Evolutionary conservation across 148 eudicot genomes (phyloP).

Genomic region (Nepenthes mirabilis): DNA sequence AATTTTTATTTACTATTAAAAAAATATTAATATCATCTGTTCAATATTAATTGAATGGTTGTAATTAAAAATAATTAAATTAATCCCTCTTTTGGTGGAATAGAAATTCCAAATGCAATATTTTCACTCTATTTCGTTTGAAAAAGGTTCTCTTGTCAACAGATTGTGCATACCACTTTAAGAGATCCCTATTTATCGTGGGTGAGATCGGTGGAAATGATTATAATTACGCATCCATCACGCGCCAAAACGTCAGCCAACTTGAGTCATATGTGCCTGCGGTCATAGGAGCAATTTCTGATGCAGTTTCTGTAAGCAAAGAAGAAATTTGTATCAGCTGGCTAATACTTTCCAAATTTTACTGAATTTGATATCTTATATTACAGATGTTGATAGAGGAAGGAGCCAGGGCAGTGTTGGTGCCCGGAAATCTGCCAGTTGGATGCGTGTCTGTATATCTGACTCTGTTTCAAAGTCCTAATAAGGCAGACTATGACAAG

Average conservation of each 20-base stretch:
- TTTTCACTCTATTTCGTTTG: too few relatives aligned
- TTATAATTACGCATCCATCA: conserved; percentile 42
- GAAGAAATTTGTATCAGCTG: too few relatives aligned
- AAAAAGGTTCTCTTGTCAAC: conserved; percentile 2
- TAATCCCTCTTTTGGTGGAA: too few relatives aligned
- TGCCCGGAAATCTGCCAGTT: conserved; percentile 57
- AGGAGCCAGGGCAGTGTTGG: conserved; percentile 44
- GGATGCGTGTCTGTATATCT: conserved; percentile 49
- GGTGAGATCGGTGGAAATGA: conserved; percentile 86
- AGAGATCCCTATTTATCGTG: conserved; percentile 43
- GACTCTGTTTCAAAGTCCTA: conserved; percentile 34
- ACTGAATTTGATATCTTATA: neutral
- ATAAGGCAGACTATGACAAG: conserved; percentile 37
- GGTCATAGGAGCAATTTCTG: conserved; percentile 34
- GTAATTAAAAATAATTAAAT: too few relatives aligned
- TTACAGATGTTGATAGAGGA: conserved; percentile 50
- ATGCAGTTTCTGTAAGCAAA: conserved; percentile 36
- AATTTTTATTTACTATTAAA: too few relatives aligned
- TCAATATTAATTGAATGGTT: too few relatives aligned
- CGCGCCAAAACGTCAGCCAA: conserved; percentile 25
- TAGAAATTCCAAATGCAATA: too few relatives aligned
- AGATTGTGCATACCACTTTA: conserved; percentile 49
- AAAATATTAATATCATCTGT: too few relatives aligned
- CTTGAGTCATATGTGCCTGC: conserved; percentile 31
- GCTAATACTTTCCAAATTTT: too few relatives aligned